Percentiles rank a stretch among this genome's conserved stretches.
phyloP scores from a whole-genome alignment of 257 asterid species.

The Jacaranda copaia region DNA sequence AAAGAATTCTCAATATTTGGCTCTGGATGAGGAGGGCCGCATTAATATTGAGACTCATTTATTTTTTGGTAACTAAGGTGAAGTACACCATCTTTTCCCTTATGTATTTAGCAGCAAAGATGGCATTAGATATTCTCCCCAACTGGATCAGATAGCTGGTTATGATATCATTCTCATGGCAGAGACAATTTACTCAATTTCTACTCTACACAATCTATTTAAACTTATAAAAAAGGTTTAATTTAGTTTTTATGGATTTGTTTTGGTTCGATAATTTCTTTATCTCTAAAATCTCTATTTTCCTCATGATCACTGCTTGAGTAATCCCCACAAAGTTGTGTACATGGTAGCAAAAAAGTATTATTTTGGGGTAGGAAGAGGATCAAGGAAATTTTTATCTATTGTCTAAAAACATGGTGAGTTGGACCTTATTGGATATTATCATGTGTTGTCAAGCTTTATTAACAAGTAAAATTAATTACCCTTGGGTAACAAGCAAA shows the following conservation, averaged over 20 bases:
- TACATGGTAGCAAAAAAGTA: constrained; percentile 96
- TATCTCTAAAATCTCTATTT: constrained; percentile 24
- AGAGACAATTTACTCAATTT: constrained; percentile 90
- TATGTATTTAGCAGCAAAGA: too few relatives aligned
- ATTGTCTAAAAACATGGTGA: constrained; percentile 82
- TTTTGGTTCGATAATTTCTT: constrained; percentile 9
- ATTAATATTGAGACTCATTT: constrained; percentile 61
- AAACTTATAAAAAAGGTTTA: constrained; percentile 78
- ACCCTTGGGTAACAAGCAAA: background rate
- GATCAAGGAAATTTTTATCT: constrained; percentile 84
- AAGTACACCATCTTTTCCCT: constrained; percentile 68
- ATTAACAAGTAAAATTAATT: background rate
- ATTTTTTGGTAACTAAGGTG: constrained; percentile 95
- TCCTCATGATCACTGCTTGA: constrained; percentile 58
- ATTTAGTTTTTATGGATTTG: constrained; percentile 8
- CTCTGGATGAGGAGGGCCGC: constrained; percentile 33
- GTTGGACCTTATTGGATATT: constrained; percentile 30
- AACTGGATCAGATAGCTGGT: constrained; percentile 41
- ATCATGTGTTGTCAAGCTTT: background rate
- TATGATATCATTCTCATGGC: constrained; percentile 96
- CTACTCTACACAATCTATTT: constrained; percentile 73
- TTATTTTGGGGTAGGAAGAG: constrained; percentile 98
- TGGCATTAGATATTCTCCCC: too few relatives aligned
- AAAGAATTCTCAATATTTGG: constrained; percentile 38
- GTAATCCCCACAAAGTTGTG: constrained; percentile 67